Conservation (phyloP, 306 rosid species). For the Prunus fruticosa region DNA sequence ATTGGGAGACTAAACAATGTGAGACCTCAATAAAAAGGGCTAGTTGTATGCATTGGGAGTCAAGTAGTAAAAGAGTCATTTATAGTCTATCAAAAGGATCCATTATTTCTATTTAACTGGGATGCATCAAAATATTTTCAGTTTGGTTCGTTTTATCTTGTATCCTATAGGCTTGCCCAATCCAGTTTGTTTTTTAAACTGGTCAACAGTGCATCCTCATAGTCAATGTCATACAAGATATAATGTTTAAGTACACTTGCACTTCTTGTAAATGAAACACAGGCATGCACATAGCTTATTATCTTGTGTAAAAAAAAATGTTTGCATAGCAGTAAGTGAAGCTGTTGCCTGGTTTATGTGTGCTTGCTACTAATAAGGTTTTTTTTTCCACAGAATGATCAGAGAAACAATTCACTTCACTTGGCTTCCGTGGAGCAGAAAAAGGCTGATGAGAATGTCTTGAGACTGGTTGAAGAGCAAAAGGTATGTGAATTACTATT, state of each 20-base stretch:
- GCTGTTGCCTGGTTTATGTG: background rate
- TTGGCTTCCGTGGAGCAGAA: slow-evolving; percentile 83
- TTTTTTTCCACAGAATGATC: slow-evolving; percentile 54
- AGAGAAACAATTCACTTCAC: slow-evolving; percentile 68
- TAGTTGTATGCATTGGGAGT: background rate
- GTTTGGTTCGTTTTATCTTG: background rate
- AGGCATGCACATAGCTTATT: background rate
- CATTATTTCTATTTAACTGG: background rate
- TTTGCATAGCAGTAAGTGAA: background rate
- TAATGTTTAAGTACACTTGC: background rate
- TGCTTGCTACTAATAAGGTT: slow-evolving; percentile 18
- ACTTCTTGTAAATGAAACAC: background rate
- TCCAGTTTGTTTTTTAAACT: background rate
- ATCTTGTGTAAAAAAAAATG: background rate
- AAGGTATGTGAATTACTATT: slow-evolving; percentile 48
- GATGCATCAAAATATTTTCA: background rate
- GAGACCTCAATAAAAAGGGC: slow-evolving; percentile 4
- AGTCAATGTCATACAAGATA: background rate
- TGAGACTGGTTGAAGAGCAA: slow-evolving; percentile 82
- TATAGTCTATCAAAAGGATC: background rate
- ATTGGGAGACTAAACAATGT: background rate
- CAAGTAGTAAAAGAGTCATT: background rate
- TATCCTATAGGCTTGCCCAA: background rate
- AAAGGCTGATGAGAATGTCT: slow-evolving; percentile 77
- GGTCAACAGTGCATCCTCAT: background rate